phyloP scores from a whole-genome alignment of 495 filamentous ascomycete genomes.

The Neurospora sp. region DNA sequence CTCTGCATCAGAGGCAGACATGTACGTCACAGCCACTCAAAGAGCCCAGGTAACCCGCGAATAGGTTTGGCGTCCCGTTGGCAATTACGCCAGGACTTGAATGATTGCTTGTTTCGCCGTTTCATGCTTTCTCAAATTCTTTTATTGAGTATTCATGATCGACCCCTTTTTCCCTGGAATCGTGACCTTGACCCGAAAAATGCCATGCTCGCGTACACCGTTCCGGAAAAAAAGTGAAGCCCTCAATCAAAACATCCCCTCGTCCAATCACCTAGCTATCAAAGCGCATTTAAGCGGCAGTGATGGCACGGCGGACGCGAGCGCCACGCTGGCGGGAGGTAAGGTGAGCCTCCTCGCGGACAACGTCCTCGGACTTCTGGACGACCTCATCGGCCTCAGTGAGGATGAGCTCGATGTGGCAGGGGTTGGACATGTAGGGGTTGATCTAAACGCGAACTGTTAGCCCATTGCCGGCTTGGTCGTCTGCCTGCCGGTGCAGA shows the following conservation, averaged over 20 bases:
- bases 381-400: constrained; percentile 91
- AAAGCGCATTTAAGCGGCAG: constrained; percentile 50
- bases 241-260: constrained; percentile 24
- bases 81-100: background rate
- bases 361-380: constrained; percentile 64
- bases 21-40: background rate
- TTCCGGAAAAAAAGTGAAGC: constrained; percentile 30
- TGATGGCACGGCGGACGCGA: constrained; percentile 68
- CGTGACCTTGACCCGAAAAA: constrained; percentile 31
- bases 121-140: constrained; percentile 22
- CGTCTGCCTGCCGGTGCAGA: constrained; percentile 1
- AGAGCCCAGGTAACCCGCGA: background rate
- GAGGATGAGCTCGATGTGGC: constrained; percentile 99
- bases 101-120: constrained; percentile 4
- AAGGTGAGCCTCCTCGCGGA: constrained; percentile 52
- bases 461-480: constrained; percentile 10
- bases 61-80: background rate
- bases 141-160: constrained; percentile 30
- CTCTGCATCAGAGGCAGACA: background rate
- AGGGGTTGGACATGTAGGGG: constrained; percentile 99
- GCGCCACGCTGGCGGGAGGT: constrained; percentile 82
- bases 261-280: constrained; percentile 10
- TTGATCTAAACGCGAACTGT: constrained; percentile 61
- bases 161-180: constrained; percentile 28
- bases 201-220: constrained; percentile 33